Evolutionary conservation across 2,329 filamentous ascomycete species (phyloP).

Genomic region (Trichoderma sp.): DNA sequence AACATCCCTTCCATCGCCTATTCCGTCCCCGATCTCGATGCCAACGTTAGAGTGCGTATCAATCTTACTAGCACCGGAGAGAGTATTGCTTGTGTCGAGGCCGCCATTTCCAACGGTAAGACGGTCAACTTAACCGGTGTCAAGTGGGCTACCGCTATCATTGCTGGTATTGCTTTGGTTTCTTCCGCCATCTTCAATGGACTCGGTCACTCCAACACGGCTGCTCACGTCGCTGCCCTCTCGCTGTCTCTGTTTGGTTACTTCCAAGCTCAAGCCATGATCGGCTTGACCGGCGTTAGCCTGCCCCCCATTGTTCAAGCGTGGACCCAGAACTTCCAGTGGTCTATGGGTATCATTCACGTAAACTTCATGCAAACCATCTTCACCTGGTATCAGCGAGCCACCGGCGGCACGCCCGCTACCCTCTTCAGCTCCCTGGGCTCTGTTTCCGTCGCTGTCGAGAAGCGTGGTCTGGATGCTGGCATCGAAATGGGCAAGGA

Average conservation of each 20-base stretch:
- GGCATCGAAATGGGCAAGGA: background rate
- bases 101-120: constrained; percentile 84
- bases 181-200: constrained; percentile 88
- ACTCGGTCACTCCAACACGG: constrained; percentile 88
- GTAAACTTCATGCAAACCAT: constrained; percentile 82
- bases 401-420: constrained; percentile 83
- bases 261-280: constrained; percentile 91
- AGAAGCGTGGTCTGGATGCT: constrained; percentile 57
- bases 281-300: constrained; percentile 78
- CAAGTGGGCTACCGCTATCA: constrained; percentile 85
- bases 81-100: constrained; percentile 83
- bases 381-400: constrained; percentile 93
- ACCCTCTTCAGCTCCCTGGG: constrained; percentile 73
- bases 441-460: constrained; percentile 65
- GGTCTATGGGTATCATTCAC: constrained; percentile 94
- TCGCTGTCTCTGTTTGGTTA: constrained; percentile 90
- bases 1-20: constrained; percentile 83
- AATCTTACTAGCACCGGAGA: constrained; percentile 63
- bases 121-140: constrained; percentile 87
- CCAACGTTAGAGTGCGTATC: constrained; percentile 78
- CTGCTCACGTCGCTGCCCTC: constrained; percentile 91
- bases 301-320: constrained; percentile 86
- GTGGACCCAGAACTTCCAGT: constrained; percentile 98
- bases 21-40: constrained; percentile 87
- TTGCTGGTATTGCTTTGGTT: constrained; percentile 79